These are phyloP conservation scores for Chaetomium olivaceum DNA, from an alignment of 2,329 filamentous ascomycete species.

Conservation along the genomic window DNA sequence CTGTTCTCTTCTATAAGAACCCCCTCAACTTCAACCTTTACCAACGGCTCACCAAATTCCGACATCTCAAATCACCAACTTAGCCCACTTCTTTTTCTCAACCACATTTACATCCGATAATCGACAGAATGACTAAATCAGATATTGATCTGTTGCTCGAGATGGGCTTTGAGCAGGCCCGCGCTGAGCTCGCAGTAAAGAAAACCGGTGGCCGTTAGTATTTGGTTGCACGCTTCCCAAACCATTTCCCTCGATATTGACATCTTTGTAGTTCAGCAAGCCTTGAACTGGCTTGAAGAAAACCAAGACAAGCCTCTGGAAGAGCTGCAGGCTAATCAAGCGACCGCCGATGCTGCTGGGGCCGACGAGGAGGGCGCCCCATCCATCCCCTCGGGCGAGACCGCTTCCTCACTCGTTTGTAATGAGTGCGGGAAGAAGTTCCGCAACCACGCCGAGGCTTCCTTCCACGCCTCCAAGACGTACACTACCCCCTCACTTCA, in stretches of 20 bases:
- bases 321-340: conserved; percentile 62
- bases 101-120: conserved; percentile 23
- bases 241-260: conserved; percentile 25
- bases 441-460: conserved; percentile 74
- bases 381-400: conserved; percentile 63
- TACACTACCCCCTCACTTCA: conserved; percentile 40
- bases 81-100: not conserved
- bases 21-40: not conserved
- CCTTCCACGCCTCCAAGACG: conserved; percentile 89
- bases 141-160: conserved; percentile 64
- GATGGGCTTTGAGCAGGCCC: conserved; percentile 81
- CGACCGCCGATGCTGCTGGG: conserved; percentile 37
- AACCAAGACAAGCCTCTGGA: conserved; percentile 87
- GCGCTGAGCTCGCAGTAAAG: conserved; percentile 80
- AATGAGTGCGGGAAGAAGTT: conserved; percentile 95
- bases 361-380: conserved; percentile 54
- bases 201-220: conserved; percentile 74
- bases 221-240: not conserved
- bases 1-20: not conserved
- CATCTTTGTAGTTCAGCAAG: conserved; percentile 68
- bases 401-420: conserved; percentile 81
- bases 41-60: not conserved
- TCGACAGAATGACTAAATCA: conserved; percentile 53
- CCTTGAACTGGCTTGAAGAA: conserved; percentile 91
- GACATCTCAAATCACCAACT: not conserved